These are phyloP conservation scores for Atkinsonella texensis DNA, from an alignment of 2,329 filamentous ascomycete species.

Conservation along the genomic window DNA sequence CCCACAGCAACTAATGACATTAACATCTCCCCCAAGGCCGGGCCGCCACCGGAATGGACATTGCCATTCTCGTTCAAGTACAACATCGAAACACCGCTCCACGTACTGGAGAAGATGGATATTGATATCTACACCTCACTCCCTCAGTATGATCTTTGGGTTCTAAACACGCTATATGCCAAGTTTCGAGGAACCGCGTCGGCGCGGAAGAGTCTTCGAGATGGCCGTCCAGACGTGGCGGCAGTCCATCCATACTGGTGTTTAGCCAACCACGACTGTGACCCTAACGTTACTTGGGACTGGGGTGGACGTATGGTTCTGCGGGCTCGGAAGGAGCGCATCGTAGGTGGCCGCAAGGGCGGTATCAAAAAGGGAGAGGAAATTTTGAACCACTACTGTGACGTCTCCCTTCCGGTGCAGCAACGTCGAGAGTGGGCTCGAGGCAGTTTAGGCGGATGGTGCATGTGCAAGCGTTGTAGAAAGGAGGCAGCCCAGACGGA, in stretches of 20 bases:
- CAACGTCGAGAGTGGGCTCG: slow-evolving; percentile 79
- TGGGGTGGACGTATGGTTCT: slow-evolving; percentile 74
- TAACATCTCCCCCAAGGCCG: slow-evolving; percentile 38
- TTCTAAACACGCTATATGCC: slow-evolving; percentile 82
- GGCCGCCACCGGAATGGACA: slow-evolving; percentile 50
- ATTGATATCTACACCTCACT: slow-evolving; percentile 57
- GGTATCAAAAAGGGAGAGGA: slow-evolving; percentile 72
- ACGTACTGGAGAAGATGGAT: slow-evolving; percentile 76
- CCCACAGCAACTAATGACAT: slow-evolving; percentile 40
- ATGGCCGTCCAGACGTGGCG: slow-evolving; percentile 78
- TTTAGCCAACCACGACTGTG: slow-evolving; percentile 89
- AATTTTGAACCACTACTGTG: slow-evolving; percentile 89
- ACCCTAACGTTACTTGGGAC: slow-evolving; percentile 91
- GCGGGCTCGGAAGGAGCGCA: slow-evolving; percentile 45
- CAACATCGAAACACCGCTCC: slow-evolving; percentile 62
- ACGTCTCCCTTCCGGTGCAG: slow-evolving; percentile 64
- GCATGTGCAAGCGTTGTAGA: slow-evolving; percentile 73
- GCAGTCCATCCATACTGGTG: slow-evolving; percentile 96
- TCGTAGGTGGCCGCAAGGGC: slow-evolving; percentile 36
- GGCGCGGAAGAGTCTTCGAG: slow-evolving; percentile 62
- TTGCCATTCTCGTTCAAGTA: slow-evolving; percentile 68
- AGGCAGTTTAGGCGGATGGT: slow-evolving; percentile 79
- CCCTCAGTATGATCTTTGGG: slow-evolving; percentile 58
- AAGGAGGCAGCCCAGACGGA: slow-evolving; percentile 45
- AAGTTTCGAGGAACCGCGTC: slow-evolving; percentile 93